phyloP scores from a whole-genome alignment of 176 grass and related monocot genomes.

The Carex cristatella region DNA sequence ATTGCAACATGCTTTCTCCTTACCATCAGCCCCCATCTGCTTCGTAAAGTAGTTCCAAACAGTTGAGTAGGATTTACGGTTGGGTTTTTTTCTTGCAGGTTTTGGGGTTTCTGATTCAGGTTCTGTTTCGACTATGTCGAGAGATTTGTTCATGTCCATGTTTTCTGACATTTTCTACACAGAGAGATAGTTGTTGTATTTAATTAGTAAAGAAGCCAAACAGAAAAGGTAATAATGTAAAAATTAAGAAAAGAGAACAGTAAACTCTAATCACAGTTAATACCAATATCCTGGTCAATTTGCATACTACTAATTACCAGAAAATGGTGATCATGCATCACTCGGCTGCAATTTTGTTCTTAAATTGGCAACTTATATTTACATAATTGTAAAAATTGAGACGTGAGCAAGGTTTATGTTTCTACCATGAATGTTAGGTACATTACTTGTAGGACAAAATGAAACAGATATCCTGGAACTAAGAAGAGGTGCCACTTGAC shows the following conservation, averaged over 20 bases:
- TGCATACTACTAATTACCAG: too few relatives aligned
- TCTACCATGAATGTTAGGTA: neutral
- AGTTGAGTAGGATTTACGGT: constrained; percentile 26
- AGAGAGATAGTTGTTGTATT: neutral
- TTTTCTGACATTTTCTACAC: constrained; percentile 19
- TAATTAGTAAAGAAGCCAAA: neutral
- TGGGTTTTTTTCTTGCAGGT: constrained; percentile 18
- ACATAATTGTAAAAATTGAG: neutral
- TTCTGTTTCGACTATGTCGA: neutral
- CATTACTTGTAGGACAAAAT: neutral
- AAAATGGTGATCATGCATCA: too few relatives aligned
- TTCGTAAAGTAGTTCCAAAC: constrained; percentile 25
- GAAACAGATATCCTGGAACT: neutral
- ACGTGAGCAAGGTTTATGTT: neutral
- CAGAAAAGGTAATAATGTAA: neutral
- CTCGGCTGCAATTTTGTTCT: too few relatives aligned
- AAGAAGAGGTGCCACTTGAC: neutral
- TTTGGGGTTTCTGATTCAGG: constrained; percentile 20
- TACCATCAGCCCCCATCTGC: constrained; percentile 19
- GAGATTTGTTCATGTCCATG: constrained; percentile 25
- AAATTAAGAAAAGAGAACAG: neutral
- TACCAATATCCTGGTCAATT: too few relatives aligned
- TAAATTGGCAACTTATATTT: neutral
- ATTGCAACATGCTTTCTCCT: constrained; percentile 28
- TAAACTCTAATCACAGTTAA: neutral